Percentiles rank a stretch among this genome's conserved stretches.
Conservation (phyloP, 148 eudicot genomes). For the Beta vulgaris region DNA sequence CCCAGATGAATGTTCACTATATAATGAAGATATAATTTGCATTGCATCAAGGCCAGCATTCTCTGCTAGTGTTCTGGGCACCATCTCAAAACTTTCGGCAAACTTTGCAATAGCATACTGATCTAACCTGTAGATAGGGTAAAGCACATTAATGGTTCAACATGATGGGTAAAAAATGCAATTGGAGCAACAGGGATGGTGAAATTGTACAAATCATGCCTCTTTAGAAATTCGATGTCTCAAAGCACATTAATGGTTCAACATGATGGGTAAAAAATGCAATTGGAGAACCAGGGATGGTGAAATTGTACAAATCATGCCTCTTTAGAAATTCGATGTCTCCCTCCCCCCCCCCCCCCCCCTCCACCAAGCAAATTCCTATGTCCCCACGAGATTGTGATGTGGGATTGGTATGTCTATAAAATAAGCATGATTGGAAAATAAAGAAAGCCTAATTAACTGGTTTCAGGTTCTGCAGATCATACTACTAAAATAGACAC, state of each 20-base stretch:
- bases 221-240: too few relatives aligned
- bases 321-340: too few relatives aligned
- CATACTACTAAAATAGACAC: too few relatives aligned
- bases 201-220: background rate
- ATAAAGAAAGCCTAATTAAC: too few relatives aligned
- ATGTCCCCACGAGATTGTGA: too few relatives aligned
- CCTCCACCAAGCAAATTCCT: too few relatives aligned
- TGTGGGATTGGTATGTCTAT: too few relatives aligned
- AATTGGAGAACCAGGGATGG: background rate
- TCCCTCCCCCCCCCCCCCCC: too few relatives aligned
- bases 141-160: conserved; percentile 1
- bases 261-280: background rate
- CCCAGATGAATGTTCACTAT: conserved; percentile 85
- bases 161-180: background rate
- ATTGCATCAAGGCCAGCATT: conserved; percentile 96
- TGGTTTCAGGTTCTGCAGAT: too few relatives aligned
- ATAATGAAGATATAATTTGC: conserved; percentile 86
- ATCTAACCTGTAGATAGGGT: conserved; percentile 59
- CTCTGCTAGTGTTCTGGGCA: conserved; percentile 82
- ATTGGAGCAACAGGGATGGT: background rate
- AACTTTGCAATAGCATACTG: conserved; percentile 91
- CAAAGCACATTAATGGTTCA: conserved; percentile 2
- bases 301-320: background rate
- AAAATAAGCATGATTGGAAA: too few relatives aligned
- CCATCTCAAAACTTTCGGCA: conserved; percentile 96